Conservation (phyloP, 495 filamentous ascomycete species). For the Penicillium waksmanii region DNA sequence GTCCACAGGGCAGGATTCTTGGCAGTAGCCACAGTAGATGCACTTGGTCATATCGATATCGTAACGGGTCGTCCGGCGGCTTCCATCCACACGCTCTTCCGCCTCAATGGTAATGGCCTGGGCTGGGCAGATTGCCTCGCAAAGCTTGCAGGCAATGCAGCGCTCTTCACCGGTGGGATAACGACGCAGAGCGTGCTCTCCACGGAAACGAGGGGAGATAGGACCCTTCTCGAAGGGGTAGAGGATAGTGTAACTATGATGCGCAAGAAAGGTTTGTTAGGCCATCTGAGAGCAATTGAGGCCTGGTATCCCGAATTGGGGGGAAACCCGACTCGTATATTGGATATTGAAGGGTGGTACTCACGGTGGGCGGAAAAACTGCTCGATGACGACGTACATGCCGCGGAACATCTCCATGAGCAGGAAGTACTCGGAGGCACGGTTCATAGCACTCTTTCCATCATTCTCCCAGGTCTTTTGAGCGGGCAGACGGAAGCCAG, state of each 20-base stretch:
- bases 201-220: constrained; percentile 95
- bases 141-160: constrained; percentile 99
- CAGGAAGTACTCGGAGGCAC: constrained; percentile 89
- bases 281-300: constrained; percentile 11
- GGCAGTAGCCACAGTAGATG: constrained; percentile 99
- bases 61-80: constrained; percentile 91
- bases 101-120: constrained; percentile 98
- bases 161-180: constrained; percentile 98
- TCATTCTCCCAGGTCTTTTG: constrained; percentile 72
- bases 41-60: constrained; percentile 99
- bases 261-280: constrained; percentile 13
- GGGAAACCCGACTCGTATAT: neutral
- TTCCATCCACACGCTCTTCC: constrained; percentile 95
- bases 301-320: neutral
- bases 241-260: constrained; percentile 86
- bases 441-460: constrained; percentile 72
- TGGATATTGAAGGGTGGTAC: constrained; percentile 41
- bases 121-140: constrained; percentile 96
- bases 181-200: constrained; percentile 91
- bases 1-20: constrained; percentile 98
- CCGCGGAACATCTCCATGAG: constrained; percentile 93
- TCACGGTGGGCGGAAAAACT: constrained; percentile 97
- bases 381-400: constrained; percentile 97
- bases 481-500: constrained; percentile 73
- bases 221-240: constrained; percentile 99